Base-by-base conservation (phyloP, 495 filamentous ascomycete genomes). In the Darksidea phi region DNA sequence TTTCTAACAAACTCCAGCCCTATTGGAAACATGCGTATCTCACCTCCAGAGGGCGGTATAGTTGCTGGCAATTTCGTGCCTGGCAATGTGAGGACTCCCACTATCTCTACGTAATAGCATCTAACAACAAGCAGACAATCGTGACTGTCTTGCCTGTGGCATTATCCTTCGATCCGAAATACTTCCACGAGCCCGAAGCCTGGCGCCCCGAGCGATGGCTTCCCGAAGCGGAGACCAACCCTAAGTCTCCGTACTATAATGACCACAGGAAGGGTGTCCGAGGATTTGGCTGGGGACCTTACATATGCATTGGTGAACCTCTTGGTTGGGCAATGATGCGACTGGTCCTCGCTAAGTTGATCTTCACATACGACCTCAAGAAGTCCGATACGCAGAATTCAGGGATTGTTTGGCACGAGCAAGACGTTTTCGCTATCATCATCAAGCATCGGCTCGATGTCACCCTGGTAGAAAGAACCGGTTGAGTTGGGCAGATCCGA, bases 21-120 rank as follows among this genome's bases (percentile, higher is more conserved):
- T n/a, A 78, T 75, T 37, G 70, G 63, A 24, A 77, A 82, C 56
- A 73, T 76, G 0, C 74, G 80, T 0, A 72, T 74, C 41, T 76
- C 77, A 0, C 74, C 80, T 4, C 71, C 75, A 58, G 71, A 64
- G 8, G 78, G 79, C 6, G 70, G 66, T 6, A 57, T 67, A 3
- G 70, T 80, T 26, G 66, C 71, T 45, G 74, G 74, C 5, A 18
- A 67, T 10, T 76, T 66, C 21, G 61, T 79, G 17, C 73, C 75
- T 6, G 43, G 55, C 2, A 48, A 50, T 23, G 55, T 49, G 23
- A 58, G 55, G n/a, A n/a, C 50, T 42, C 13, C 15, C 1, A 38
- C 20, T 17, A 15, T 24, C n/a, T 58, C 26, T n/a, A 43, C 25
- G 20, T 5, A 49, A 48, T 42, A 23, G 15, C 28, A 7, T 26